Conservation (phyloP, 805 yeast species). For the Wickerhamomyces hampshirensis region DNA sequence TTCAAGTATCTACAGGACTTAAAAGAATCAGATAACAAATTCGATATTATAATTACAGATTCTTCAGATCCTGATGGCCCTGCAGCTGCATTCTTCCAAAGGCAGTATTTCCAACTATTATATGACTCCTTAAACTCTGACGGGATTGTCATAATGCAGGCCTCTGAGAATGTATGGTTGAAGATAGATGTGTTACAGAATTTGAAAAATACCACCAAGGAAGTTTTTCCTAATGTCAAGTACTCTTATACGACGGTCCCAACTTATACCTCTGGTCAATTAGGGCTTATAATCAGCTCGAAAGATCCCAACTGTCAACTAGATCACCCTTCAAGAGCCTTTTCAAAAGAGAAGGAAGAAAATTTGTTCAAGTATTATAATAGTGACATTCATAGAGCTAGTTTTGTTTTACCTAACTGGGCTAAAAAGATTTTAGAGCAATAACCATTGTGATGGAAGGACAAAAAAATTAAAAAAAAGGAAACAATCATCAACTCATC, state of each 20-base stretch:
- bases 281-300: constrained; percentile 72
- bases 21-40: constrained; percentile 38
- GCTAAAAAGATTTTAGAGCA: constrained; percentile 39
- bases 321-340: constrained; percentile 45
- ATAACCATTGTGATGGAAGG: constrained; percentile 1
- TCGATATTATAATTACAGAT: constrained; percentile 85
- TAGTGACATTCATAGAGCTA: constrained; percentile 57
- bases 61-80: constrained; percentile 96
- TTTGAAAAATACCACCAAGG: constrained; percentile 42
- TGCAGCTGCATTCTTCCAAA: constrained; percentile 83
- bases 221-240: constrained; percentile 56
- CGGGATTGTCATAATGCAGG: constrained; percentile 75
- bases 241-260: constrained; percentile 83
- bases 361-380: constrained; percentile 60
- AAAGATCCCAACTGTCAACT: constrained; percentile 46
- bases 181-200: constrained; percentile 48
- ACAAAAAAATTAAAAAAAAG: background rate
- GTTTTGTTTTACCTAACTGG: constrained; percentile 80
- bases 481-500: no score
- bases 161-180: constrained; percentile 69
- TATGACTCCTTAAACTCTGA: constrained; percentile 54
- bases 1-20: constrained; percentile 61
- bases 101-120: constrained; percentile 66
- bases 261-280: constrained; percentile 82
- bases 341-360: constrained; percentile 41